These are phyloP conservation scores for Globisporangium heterothallicum DNA, from an alignment of 352 stramenopile species.

Conservation along the genomic window DNA sequence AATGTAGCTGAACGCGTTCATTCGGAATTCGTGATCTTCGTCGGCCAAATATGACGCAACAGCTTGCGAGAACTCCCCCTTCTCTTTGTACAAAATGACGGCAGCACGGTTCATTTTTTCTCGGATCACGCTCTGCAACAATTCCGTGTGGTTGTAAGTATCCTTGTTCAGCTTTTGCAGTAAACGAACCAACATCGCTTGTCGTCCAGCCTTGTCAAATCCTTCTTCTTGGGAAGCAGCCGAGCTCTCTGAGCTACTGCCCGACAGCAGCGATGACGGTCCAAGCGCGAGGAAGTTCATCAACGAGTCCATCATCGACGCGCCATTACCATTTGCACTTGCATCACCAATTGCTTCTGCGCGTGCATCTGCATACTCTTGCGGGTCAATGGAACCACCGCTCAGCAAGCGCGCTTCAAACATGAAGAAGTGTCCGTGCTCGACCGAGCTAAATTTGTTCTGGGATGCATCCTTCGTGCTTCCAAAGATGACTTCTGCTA, in stretches of 20 bases:
- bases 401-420: slow-evolving; percentile 85
- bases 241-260: slow-evolving; percentile 11
- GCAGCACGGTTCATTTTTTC: slow-evolving; percentile 82
- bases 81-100: slow-evolving; percentile 79
- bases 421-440: slow-evolving; percentile 88
- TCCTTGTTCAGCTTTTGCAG: slow-evolving; percentile 82
- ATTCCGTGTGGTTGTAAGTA: slow-evolving; percentile 68
- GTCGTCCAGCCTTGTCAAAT: slow-evolving; percentile 74
- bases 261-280: slow-evolving; percentile 53
- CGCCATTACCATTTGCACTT: slow-evolving; percentile 26
- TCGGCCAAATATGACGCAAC: slow-evolving; percentile 82
- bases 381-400: slow-evolving; percentile 73
- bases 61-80: slow-evolving; percentile 59
- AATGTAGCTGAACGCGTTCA: slow-evolving; percentile 85
- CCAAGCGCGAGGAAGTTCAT: slow-evolving; percentile 86
- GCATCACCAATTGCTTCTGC: slow-evolving; percentile 44
- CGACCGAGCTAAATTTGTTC: slow-evolving; percentile 67
- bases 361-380: slow-evolving; percentile 76
- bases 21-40: slow-evolving; percentile 72
- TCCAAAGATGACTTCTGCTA: slow-evolving; percentile 78
- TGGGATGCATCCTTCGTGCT: slow-evolving; percentile 23
- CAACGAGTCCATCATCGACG: slow-evolving; percentile 83
- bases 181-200: slow-evolving; percentile 81
- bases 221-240: slow-evolving; percentile 73
- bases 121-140: slow-evolving; percentile 64